Evolutionary conservation across 2,329 filamentous ascomycete species (phyloP).

Genomic region (Geosmithia morbida): DNA sequence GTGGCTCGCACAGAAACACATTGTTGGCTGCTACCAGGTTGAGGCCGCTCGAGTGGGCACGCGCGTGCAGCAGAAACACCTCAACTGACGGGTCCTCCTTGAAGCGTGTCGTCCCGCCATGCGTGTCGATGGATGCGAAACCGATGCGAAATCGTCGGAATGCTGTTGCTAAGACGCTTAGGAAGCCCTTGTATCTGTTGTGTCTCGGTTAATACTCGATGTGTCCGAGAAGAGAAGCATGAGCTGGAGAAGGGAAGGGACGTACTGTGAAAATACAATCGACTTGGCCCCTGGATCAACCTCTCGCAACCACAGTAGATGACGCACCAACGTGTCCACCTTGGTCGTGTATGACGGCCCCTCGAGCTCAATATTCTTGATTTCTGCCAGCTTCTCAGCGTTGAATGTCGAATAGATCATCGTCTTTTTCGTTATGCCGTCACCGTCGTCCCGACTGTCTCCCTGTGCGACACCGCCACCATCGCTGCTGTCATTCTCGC

Average conservation of each 20-base stretch:
- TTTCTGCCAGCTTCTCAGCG: slow-evolving; percentile 56
- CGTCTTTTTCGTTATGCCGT: slow-evolving; percentile 12
- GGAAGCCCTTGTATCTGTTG: slow-evolving; percentile 54
- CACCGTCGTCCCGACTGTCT: slow-evolving; percentile 3
- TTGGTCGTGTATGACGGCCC: slow-evolving; percentile 74
- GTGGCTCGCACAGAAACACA: slow-evolving; percentile 85
- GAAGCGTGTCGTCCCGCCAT: slow-evolving; percentile 60
- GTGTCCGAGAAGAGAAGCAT: background rate
- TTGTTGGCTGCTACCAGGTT: slow-evolving; percentile 89
- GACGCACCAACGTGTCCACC: slow-evolving; percentile 68
- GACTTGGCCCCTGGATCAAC: slow-evolving; percentile 80
- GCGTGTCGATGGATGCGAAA: slow-evolving; percentile 53
- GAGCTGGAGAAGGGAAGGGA: background rate
- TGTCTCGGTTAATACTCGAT: background rate
- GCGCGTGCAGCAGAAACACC: slow-evolving; percentile 79
- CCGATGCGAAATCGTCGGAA: slow-evolving; percentile 61
- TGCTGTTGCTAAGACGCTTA: slow-evolving; percentile 57
- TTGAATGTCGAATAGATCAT: slow-evolving; percentile 69
- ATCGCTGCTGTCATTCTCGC: background rate
- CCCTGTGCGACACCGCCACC: background rate
- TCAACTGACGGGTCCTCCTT: slow-evolving; percentile 59
- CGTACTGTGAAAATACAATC: slow-evolving; percentile 77
- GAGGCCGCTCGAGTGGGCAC: slow-evolving; percentile 74
- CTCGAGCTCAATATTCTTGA: slow-evolving; percentile 66
- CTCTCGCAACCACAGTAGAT: slow-evolving; percentile 72